Base-by-base conservation (phyloP, 1,284 basidiomycete species). In the Sanguinoderma infundibulare region DNA sequence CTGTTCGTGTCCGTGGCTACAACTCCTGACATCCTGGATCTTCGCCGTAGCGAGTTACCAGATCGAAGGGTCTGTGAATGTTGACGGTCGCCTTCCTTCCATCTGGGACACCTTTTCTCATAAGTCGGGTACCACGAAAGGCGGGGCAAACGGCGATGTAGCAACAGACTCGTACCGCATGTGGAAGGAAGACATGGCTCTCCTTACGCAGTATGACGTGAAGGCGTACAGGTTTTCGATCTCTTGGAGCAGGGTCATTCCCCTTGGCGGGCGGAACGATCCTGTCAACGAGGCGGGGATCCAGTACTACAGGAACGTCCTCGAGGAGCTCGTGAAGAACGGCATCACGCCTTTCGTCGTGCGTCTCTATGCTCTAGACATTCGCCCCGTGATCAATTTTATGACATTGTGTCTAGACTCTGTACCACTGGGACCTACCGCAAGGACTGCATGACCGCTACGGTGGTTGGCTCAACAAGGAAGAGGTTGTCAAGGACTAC, bases 401-500 rank as follows among this genome's bases (percentile, higher is more conserved):
- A 20, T 40, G n/a, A 24, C 3, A 3, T 28, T 39, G 15, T 1
- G 7, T 50, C 17, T 62, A 89, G 87, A 92, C 90, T 0, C 74
- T 92, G 51, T 91, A 90, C 72, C 90, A 92, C 71, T 92, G 90
- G 90, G 91, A 93, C 69, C 77, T 91, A 5, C 90, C 90, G 1
- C 87, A 89, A 72, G 83, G 74, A 3, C 78, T 92, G 9, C 82
- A 90, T 59, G 84, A 90, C 59, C 80, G 87, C 49, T 92, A 92
- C 72, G 86, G 86, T 14, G 90, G 90, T 2, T 92, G 89, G 87
- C 77, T 91, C 51, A 84, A 87, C 75, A 85, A 84, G 66, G 82
- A 82, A 40, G 81, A 86, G 66, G 82, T 89, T 57, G 78, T 87
- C 14, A 73, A 81, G 51, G 90, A 92, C 72, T 92, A 81, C 63